phyloP scores from a whole-genome alignment of 371 early-diverging fungal genomes.

The Haplosporangium sp. region DNA sequence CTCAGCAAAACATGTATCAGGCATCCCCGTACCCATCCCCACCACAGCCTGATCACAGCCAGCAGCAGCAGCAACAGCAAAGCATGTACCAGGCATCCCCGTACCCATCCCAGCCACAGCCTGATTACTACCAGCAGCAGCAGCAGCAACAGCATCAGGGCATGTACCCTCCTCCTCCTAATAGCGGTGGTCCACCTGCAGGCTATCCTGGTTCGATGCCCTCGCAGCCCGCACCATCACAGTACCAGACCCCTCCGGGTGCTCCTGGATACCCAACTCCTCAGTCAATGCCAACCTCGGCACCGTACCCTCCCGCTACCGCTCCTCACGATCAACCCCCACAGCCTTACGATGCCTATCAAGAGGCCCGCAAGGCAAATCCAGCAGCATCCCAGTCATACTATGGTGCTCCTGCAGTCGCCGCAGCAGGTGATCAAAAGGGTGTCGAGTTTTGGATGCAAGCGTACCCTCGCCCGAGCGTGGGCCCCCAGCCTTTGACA shows the following conservation, averaged over 20 bases:
- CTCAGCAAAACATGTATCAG: conserved; percentile 5
- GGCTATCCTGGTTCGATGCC: conserved; percentile 7
- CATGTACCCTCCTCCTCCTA: conserved; percentile 9
- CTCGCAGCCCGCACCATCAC: conserved; percentile 4
- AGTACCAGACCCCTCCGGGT: conserved; percentile 10
- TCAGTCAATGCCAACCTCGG: conserved; percentile 4
- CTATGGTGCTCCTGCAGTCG: background rate
- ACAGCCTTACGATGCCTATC: conserved; percentile 20
- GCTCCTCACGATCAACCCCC: conserved; percentile 1
- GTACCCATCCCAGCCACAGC: background rate
- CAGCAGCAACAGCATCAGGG: background rate
- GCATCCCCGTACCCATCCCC: background rate
- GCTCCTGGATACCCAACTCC: conserved; percentile 24
- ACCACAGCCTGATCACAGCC: conserved; percentile 2
- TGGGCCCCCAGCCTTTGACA: conserved; percentile 8
- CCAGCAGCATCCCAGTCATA: conserved; percentile 1
- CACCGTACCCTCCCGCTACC: background rate
- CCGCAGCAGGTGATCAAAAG: conserved; percentile 4
- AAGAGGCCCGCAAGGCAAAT: conserved; percentile 6
- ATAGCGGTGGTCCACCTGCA: too few species aligned
- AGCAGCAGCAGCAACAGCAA: too few species aligned
- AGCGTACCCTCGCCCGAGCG: conserved; percentile 26
- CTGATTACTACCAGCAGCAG: conserved; percentile 1
- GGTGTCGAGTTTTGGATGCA: conserved; percentile 30
- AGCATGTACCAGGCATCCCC: conserved; percentile 7